Evolutionary conservation across 2,329 filamentous ascomycete species (phyloP).

Genomic region (Thelonectria olida): DNA sequence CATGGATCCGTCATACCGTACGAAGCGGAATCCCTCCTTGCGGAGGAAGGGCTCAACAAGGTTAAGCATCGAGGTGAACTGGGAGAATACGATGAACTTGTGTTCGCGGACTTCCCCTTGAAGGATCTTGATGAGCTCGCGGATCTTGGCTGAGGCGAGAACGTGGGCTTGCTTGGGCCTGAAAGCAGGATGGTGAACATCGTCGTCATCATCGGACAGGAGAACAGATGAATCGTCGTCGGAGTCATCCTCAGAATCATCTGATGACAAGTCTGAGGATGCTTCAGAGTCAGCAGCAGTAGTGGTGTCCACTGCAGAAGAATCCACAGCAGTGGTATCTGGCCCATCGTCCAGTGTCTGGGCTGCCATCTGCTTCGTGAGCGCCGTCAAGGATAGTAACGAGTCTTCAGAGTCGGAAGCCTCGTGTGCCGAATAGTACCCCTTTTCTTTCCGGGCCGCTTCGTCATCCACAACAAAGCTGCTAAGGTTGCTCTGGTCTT

Average conservation of each 20-base stretch:
- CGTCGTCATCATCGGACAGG: constrained; percentile 52
- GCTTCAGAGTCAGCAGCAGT: constrained; percentile 24
- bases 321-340: constrained; percentile 20
- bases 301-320: constrained; percentile 10
- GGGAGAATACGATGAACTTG: constrained; percentile 98
- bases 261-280: constrained; percentile 6
- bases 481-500: constrained; percentile 62
- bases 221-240: constrained; percentile 25
- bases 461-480: constrained; percentile 67
- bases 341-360: constrained; percentile 47
- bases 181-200: constrained; percentile 42
- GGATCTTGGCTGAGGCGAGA: constrained; percentile 88
- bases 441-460: constrained; percentile 44
- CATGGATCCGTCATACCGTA: constrained; percentile 96
- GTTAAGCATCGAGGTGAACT: constrained; percentile 98
- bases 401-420: constrained; percentile 45
- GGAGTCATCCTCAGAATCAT: constrained; percentile 48
- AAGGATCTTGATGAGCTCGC: constrained; percentile 83
- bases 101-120: constrained; percentile 80
- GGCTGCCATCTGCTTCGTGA: constrained; percentile 49
- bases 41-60: constrained; percentile 91
- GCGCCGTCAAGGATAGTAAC: constrained; percentile 46
- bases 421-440: constrained; percentile 37
- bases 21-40: constrained; percentile 77
- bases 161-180: constrained; percentile 50